Evolutionary conservation across 768 basidiomycete genomes (phyloP).

Genomic region (Lactarius quietus): DNA sequence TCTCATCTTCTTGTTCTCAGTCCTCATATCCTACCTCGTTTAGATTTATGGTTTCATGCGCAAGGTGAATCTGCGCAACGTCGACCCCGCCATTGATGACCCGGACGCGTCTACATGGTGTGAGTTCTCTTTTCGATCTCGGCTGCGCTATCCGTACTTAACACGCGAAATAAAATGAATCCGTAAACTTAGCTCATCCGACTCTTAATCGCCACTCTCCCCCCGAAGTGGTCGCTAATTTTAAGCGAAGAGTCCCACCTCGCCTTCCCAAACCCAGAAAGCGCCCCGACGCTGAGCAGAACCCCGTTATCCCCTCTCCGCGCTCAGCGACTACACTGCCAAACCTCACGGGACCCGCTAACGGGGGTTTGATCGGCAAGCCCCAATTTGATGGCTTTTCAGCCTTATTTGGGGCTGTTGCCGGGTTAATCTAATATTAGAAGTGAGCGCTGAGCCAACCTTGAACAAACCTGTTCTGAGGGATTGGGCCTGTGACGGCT

Average conservation of each 20-base stretch:
- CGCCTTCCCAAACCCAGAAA: slow-evolving; percentile 86
- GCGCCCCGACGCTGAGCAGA: slow-evolving; percentile 60
- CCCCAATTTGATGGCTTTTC: too few relatives aligned
- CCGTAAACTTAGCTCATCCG: slow-evolving; percentile 63
- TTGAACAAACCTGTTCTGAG: too few relatives aligned
- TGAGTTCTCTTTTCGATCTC: slow-evolving; percentile 42
- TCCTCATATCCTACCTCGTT: slow-evolving; percentile 27
- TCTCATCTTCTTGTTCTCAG: slow-evolving; percentile 25
- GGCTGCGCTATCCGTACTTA: slow-evolving; percentile 16
- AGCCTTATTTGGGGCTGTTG: too few relatives aligned
- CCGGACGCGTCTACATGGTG: slow-evolving; percentile 97
- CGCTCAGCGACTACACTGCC: slow-evolving; percentile 74
- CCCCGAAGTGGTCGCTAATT: slow-evolving; percentile 86
- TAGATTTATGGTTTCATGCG: slow-evolving; percentile 99
- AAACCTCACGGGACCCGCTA: too few relatives aligned
- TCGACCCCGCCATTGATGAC: slow-evolving; percentile 92
- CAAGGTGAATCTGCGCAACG: slow-evolving; percentile 93
- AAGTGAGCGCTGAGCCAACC: too few relatives aligned
- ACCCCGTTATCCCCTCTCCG: slow-evolving; percentile 68
- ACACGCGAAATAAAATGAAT: slow-evolving; percentile 19
- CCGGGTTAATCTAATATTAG: too few relatives aligned
- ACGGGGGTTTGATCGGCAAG: too few relatives aligned
- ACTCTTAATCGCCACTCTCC: slow-evolving; percentile 89
- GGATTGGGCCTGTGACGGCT: too few relatives aligned
- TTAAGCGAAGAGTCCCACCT: slow-evolving; percentile 93